A percentile compares a stretch with the other conserved stretches of the same genome.
These are phyloP conservation scores for Coleophoma crateriformis DNA, from an alignment of 2,329 filamentous ascomycete genomes.

Conservation along the genomic window DNA sequence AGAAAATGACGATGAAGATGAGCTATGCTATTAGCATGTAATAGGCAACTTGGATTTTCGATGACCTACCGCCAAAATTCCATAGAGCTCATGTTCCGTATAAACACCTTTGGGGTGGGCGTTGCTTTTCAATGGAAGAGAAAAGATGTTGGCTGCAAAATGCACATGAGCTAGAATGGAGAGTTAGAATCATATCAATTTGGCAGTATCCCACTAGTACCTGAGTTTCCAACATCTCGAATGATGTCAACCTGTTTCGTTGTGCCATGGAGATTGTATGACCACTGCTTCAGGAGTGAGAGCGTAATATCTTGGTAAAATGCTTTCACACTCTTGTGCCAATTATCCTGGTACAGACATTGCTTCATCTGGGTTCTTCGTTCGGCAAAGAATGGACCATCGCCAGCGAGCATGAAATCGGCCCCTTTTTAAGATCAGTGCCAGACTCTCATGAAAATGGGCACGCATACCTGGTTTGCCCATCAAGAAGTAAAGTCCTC, in stretches of 20 bases:
- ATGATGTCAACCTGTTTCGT: constrained; percentile 65
- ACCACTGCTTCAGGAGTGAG: constrained; percentile 58
- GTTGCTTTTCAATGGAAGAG: constrained; percentile 47
- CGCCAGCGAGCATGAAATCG: constrained; percentile 51
- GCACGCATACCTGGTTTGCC: constrained; percentile 41
- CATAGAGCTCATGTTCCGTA: constrained; percentile 50
- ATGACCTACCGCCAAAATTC: constrained; percentile 42
- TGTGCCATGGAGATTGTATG: constrained; percentile 48
- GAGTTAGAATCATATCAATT: too few species aligned
- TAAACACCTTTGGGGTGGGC: constrained; percentile 44
- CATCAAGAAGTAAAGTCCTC: constrained; percentile 58
- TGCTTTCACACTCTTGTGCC: constrained; percentile 54
- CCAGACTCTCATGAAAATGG: too few species aligned
- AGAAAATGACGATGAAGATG: constrained; percentile 61
- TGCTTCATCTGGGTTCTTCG: constrained; percentile 49
- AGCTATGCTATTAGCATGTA: constrained; percentile 22
- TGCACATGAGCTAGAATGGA: constrained; percentile 27
- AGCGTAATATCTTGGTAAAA: constrained; percentile 63
- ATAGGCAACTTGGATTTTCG: too few species aligned
- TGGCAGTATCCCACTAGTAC: constrained; percentile 17
- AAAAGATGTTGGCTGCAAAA: constrained; percentile 48
- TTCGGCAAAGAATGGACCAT: constrained; percentile 39
- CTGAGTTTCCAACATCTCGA: constrained; percentile 48
- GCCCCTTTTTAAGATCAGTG: constrained; percentile 26
- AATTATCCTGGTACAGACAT: constrained; percentile 56